Percentiles rank a stretch among this genome's conserved stretches.
Evolutionary conservation across 1,284 basidiomycete species (phyloP).

Genomic region (Porodaedalea pini): DNA sequence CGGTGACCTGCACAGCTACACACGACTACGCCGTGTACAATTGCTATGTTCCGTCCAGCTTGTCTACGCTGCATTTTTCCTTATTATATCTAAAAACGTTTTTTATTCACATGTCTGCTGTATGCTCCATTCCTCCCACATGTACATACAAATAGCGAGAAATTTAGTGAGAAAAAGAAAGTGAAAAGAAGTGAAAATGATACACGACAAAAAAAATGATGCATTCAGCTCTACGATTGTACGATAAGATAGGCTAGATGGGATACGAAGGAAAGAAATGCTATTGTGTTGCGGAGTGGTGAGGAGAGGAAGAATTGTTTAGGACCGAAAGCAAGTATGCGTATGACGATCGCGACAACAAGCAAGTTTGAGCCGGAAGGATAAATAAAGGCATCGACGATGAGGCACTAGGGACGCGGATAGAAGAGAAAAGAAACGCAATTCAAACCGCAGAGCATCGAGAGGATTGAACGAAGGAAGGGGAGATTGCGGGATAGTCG

Average conservation of each 20-base stretch:
- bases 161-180: background rate
- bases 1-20: background rate
- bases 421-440: background rate
- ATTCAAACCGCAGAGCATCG: too few species aligned
- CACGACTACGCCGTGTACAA: background rate
- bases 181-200: background rate
- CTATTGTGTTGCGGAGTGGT: too few species aligned
- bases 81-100: background rate
- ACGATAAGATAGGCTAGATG: too few species aligned
- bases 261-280: too few species aligned
- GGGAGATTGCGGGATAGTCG: background rate
- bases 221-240: too few species aligned
- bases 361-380: too few species aligned
- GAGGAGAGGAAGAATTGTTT: too few species aligned
- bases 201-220: background rate
- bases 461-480: background rate
- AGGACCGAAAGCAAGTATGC: too few species aligned
- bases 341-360: too few species aligned
- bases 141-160: background rate
- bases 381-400: too few species aligned
- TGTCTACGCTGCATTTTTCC: background rate
- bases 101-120: background rate
- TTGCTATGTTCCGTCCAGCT: slow-evolving; percentile 3
- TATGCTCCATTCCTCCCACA: background rate
- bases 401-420: background rate